These are phyloP conservation scores for Botrytis fabae DNA, from an alignment of 2,329 filamentous ascomycete species.

Conservation along the genomic window DNA sequence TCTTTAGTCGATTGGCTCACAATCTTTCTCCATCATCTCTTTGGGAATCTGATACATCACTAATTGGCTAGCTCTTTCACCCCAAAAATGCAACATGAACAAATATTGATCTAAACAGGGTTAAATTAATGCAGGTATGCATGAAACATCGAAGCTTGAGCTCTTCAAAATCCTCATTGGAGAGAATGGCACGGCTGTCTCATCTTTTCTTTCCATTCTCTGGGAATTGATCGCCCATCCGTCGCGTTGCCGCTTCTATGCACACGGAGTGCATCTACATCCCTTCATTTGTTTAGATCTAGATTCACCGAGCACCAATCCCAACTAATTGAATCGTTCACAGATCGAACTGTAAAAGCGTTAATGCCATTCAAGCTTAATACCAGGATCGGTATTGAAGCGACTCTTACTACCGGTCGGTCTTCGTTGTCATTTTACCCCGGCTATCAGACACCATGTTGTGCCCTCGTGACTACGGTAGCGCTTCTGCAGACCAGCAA, in stretches of 20 bases:
- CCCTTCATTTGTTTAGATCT: background rate
- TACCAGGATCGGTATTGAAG: background rate
- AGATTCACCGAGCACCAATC: constrained; percentile 9
- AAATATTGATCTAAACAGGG: constrained; percentile 11
- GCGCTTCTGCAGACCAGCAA: constrained; percentile 17
- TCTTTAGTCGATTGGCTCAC: background rate
- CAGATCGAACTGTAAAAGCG: background rate
- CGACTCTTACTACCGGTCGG: background rate
- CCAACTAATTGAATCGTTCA: background rate
- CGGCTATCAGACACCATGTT: constrained; percentile 1
- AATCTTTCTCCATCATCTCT: background rate
- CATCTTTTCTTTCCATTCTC: constrained; percentile 5
- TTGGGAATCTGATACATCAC: constrained; percentile 12
- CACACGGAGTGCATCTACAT: background rate
- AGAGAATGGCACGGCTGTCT: constrained; percentile 15
- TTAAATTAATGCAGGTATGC: constrained; percentile 17
- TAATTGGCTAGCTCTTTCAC: constrained; percentile 3
- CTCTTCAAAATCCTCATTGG: constrained; percentile 11
- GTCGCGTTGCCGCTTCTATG: background rate
- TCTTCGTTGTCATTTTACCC: constrained; percentile 17
- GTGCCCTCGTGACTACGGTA: constrained; percentile 13
- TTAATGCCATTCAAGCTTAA: constrained; percentile 2
- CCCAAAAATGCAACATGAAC: background rate
- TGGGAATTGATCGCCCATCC: constrained; percentile 6
- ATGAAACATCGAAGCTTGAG: constrained; percentile 21